These are phyloP conservation scores for Brasenia schreberi DNA, from an alignment of 164 flowering plant species.

Conservation along the genomic window DNA sequence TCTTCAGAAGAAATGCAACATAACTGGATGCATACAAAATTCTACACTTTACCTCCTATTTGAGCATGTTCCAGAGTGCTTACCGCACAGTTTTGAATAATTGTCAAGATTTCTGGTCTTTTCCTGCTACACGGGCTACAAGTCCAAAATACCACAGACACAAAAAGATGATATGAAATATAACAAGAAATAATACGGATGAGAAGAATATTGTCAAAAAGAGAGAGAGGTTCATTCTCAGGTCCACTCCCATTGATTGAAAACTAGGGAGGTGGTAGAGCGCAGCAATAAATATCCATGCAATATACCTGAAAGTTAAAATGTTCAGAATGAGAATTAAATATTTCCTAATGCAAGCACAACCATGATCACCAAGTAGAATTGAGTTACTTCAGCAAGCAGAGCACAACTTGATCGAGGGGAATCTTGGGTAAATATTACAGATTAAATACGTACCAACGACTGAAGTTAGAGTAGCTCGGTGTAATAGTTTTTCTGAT, in stretches of 20 bases:
- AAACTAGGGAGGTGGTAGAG: constrained; percentile 97
- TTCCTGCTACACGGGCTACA: constrained; percentile 95
- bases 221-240: constrained; percentile 96
- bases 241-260: constrained; percentile 98
- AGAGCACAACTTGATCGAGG: background rate
- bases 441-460: constrained; percentile 41
- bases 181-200: constrained; percentile 75
- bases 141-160: constrained; percentile 97
- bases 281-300: constrained; percentile 92
- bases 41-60: background rate
- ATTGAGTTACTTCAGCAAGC: background rate
- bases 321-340: background rate
- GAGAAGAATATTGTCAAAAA: constrained; percentile 72
- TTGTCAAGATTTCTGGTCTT: constrained; percentile 73
- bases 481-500: constrained; percentile 90
- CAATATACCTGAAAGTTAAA: constrained; percentile 59
- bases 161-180: constrained; percentile 77
- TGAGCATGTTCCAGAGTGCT: constrained; percentile 15
- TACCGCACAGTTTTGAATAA: constrained; percentile 95
- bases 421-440: background rate
- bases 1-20: background rate
- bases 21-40: background rate
- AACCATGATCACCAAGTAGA: background rate
- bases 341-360: background rate
- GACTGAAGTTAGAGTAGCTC: constrained; percentile 92